phyloP scores from a whole-genome alignment of 345 rosid genomes.

The Aurinia saxatilis region DNA sequence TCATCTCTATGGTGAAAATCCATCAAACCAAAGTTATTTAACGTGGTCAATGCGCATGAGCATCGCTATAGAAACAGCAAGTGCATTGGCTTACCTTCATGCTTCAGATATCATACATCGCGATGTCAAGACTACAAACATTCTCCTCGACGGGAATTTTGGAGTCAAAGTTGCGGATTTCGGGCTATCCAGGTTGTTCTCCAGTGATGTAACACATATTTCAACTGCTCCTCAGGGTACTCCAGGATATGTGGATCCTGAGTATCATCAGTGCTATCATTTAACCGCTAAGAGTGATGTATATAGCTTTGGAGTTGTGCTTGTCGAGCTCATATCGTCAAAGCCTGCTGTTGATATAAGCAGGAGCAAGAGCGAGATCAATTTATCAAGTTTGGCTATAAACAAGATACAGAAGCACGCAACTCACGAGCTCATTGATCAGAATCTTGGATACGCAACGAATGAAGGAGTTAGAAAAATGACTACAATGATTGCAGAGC shows the following conservation, averaged over 20 bases:
- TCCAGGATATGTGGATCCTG: constrained; percentile 65
- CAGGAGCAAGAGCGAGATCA: constrained; percentile 47
- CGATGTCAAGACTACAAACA: constrained; percentile 60
- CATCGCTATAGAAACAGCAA: constrained; percentile 60
- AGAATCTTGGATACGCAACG: constrained; percentile 37
- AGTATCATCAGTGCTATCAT: constrained; percentile 55
- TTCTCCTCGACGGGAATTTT: constrained; percentile 50
- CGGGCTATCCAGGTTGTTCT: constrained; percentile 52
- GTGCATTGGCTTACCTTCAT: constrained; percentile 59
- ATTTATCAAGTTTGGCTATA: constrained; percentile 51
- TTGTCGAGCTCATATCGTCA: constrained; percentile 51
- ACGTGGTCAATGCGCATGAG: constrained; percentile 49
- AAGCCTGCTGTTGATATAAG: constrained; percentile 64
- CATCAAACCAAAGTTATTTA: constrained; percentile 24
- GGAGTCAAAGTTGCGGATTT: constrained; percentile 65
- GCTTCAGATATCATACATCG: constrained; percentile 55
- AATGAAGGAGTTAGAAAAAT: constrained; percentile 33
- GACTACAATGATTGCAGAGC: constrained; percentile 46
- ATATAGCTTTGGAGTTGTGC: constrained; percentile 72
- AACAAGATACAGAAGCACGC: constrained; percentile 40
- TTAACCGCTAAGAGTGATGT: constrained; percentile 66
- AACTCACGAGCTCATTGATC: constrained; percentile 46
- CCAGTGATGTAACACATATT: constrained; percentile 48
- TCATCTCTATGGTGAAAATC: constrained; percentile 47
- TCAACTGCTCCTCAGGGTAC: constrained; percentile 76